Percentiles rank a stretch among this genome's conserved stretches.
Evolutionary conservation across 495 filamentous ascomycete species (phyloP).

Genomic region (Hypoxylon trugodes): DNA sequence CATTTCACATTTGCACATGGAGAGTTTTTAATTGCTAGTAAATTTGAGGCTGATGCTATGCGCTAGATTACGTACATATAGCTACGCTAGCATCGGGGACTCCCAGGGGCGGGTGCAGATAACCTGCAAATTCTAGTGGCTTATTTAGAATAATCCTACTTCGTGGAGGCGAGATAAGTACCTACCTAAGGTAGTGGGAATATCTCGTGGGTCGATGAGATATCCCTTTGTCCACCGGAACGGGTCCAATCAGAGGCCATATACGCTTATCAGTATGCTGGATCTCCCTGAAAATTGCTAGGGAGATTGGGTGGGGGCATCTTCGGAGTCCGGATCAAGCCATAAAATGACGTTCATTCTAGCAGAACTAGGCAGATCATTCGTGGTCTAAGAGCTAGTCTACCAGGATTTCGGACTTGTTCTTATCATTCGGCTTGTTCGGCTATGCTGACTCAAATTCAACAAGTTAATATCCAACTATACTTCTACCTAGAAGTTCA

Average conservation of each 20-base stretch:
- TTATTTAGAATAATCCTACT: slow-evolving; percentile 9
- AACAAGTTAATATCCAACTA: too few species aligned
- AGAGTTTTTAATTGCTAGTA: slow-evolving; percentile 8
- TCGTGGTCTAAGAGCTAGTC: neutral
- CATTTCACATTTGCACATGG: slow-evolving; percentile 6
- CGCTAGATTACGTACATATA: slow-evolving; percentile 21
- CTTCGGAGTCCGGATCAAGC: slow-evolving; percentile 17
- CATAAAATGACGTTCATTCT: slow-evolving; percentile 16
- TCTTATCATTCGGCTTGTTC: slow-evolving; percentile 9
- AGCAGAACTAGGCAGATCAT: slow-evolving; percentile 1
- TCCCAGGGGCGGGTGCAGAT: neutral
- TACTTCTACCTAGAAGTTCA: too few species aligned
- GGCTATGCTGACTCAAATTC: slow-evolving; percentile 6
- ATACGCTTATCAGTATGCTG: slow-evolving; percentile 24
- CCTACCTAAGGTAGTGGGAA: slow-evolving; percentile 18
- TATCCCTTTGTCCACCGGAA: slow-evolving; percentile 3
- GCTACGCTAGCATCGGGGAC: slow-evolving; percentile 3
- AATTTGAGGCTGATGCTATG: slow-evolving; percentile 10
- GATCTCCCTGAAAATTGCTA: slow-evolving; percentile 2
- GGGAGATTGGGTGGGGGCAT: neutral
- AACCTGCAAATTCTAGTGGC: slow-evolving; percentile 15
- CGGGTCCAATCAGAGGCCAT: slow-evolving; percentile 16
- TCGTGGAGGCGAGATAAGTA: too few species aligned
- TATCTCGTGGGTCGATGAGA: slow-evolving; percentile 14
- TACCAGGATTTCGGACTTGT: slow-evolving; percentile 8